Evolutionary conservation across 345 rosid species (phyloP).

Genomic region (Camelina laxa): DNA sequence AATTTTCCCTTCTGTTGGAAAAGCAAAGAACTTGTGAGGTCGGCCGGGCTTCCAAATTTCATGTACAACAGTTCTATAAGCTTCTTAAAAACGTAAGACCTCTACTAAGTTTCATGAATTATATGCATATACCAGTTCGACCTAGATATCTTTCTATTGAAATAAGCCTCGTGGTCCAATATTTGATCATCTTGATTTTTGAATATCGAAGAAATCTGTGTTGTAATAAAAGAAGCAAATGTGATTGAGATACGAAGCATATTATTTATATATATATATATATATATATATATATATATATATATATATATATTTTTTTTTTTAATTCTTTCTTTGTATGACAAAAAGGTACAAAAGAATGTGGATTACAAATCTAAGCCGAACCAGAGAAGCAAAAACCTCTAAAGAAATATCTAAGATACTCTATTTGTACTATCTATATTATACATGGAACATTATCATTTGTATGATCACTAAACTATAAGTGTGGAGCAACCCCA

Average conservation of each 20-base stretch:
- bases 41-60: too few species aligned
- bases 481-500: constrained; percentile 15
- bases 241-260: constrained; percentile 1
- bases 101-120: too few species aligned
- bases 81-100: too few species aligned
- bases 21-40: too few species aligned
- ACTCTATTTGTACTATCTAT: constrained; percentile 6
- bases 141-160: too few species aligned
- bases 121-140: too few species aligned
- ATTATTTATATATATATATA: neutral
- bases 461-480: constrained; percentile 15
- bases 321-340: neutral
- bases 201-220: neutral
- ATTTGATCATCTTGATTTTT: neutral
- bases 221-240: too few species aligned
- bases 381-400: constrained; percentile 3
- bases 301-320: too few species aligned
- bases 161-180: neutral
- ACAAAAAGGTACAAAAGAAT: constrained; percentile 28
- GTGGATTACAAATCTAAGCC: constrained; percentile 15
- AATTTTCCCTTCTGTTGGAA: too few species aligned
- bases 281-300: too few species aligned
- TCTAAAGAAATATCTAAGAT: neutral
- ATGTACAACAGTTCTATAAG: too few species aligned
- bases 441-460: constrained; percentile 9